phyloP scores from a whole-genome alignment of 2,329 filamentous ascomycete species.

The Akanthomyces uredinophilus region DNA sequence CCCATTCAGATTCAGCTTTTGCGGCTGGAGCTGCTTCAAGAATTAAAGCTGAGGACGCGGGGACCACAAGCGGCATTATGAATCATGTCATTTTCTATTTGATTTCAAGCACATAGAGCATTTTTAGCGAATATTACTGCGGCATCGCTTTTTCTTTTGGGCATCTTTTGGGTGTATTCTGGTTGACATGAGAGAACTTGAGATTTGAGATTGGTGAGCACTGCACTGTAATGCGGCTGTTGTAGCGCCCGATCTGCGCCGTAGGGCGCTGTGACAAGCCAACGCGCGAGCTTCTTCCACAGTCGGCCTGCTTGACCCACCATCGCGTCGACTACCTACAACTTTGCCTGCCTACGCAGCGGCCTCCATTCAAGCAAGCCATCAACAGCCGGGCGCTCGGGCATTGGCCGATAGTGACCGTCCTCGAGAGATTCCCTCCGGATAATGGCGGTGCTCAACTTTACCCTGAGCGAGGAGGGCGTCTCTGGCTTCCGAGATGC shows the following conservation, averaged over 20 bases:
- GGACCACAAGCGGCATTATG: background rate
- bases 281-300: background rate
- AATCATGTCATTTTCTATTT: background rate
- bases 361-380: background rate
- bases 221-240: background rate
- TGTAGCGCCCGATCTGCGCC: background rate
- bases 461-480: conserved; percentile 69
- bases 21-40: conserved; percentile 48
- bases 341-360: background rate
- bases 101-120: background rate
- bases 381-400: background rate
- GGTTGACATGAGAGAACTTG: no score
- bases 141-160: background rate
- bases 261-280: background rate
- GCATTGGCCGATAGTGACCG: background rate
- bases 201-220: background rate
- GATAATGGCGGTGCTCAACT: conserved; percentile 59
- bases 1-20: conserved; percentile 46
- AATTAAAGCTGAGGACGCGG: conserved; percentile 18
- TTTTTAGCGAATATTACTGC: background rate
- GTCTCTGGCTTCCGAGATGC: conserved; percentile 67
- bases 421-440: no score
- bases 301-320: background rate
- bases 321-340: background rate
- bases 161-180: background rate